Percentiles rank a stretch among this genome's conserved stretches.
These are phyloP conservation scores for Heterobasidion irregulare DNA, from an alignment of 1,284 basidiomycete species.

Conservation along the genomic window DNA sequence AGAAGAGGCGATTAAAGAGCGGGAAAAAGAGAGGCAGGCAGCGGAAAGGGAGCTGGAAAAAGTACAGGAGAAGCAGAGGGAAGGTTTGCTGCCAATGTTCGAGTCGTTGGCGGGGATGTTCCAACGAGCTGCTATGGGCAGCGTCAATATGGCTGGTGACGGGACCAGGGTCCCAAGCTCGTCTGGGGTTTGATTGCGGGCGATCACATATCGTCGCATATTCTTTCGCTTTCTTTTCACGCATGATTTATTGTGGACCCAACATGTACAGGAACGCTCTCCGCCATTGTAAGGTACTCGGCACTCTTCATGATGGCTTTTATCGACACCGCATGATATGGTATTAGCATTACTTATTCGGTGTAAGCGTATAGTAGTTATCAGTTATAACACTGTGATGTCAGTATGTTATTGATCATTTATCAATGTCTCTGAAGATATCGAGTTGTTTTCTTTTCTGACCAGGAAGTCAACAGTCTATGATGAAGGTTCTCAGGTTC, in stretches of 20 bases:
- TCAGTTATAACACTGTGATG: constrained; percentile 37
- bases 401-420: constrained; percentile 18
- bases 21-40: background rate
- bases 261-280: constrained; percentile 34
- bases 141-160: background rate
- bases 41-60: background rate
- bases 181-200: too few relatives aligned
- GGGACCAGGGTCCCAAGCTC: background rate
- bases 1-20: background rate
- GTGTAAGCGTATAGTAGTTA: constrained; percentile 34
- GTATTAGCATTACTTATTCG: constrained; percentile 52
- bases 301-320: constrained; percentile 38
- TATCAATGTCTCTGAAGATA: constrained; percentile 10
- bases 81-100: constrained; percentile 1
- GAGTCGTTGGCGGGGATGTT: constrained; percentile 7
- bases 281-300: constrained; percentile 36
- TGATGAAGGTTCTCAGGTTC: constrained; percentile 13
- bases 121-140: constrained; percentile 15
- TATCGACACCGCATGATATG: constrained; percentile 36
- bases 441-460: background rate
- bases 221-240: too few relatives aligned
- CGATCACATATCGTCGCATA: too few relatives aligned
- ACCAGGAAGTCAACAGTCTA: background rate
- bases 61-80: background rate
- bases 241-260: constrained; percentile 28